Conservation (phyloP, 225 moss, liverwort and hornwort genomes). For the Neckera pumila region DNA sequence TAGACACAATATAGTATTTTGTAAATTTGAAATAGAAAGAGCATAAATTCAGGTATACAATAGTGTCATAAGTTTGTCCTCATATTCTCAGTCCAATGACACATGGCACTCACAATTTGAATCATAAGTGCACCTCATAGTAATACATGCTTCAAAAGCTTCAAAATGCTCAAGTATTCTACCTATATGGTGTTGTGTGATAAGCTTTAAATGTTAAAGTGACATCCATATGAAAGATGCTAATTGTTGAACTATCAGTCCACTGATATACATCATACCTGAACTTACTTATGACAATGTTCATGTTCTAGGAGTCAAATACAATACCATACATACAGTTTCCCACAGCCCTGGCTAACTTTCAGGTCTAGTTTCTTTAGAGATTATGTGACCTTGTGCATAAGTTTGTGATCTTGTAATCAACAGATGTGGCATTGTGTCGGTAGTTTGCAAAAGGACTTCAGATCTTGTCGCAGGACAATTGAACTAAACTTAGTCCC, state of each 20-base stretch:
- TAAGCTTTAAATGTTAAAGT: neutral
- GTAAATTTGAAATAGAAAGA: no score
- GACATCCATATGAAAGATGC: neutral
- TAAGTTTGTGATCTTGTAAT: neutral
- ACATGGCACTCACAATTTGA: neutral
- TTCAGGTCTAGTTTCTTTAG: neutral
- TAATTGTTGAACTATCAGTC: no score
- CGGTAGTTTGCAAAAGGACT: fast-evolving
- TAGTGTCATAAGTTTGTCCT: no score
- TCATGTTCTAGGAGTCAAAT: neutral
- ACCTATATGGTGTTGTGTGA: fast-evolving
- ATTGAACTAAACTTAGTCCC: neutral
- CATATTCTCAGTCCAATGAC: no score
- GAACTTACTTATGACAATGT: no score
- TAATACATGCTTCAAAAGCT: neutral
- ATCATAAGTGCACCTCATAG: no score
- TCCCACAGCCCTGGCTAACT: neutral
- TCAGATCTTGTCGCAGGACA: neutral
- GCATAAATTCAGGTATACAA: no score
- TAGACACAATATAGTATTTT: neutral
- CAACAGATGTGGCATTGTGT: no score
- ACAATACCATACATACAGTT: neutral
- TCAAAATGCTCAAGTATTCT: neutral
- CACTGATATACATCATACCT: no score
- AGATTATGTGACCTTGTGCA: neutral